These are phyloP conservation scores for Podospora conica DNA, from an alignment of 495 filamentous ascomycete species.

Conservation along the genomic window DNA sequence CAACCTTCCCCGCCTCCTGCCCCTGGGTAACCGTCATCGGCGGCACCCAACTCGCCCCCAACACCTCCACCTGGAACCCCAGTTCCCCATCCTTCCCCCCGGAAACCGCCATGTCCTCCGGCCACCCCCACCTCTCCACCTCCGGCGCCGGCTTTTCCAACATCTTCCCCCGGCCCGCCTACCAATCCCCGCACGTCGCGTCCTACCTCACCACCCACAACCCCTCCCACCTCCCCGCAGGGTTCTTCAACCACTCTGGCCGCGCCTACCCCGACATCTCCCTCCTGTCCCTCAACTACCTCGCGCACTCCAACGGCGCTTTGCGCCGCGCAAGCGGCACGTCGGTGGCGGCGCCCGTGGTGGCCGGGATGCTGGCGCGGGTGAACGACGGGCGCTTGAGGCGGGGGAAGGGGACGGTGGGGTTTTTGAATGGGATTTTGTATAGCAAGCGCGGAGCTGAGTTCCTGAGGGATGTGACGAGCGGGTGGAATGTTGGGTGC, in stretches of 20 bases:
- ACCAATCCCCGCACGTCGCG: slow-evolving; percentile 49
- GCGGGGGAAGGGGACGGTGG: slow-evolving; percentile 40
- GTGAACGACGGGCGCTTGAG: slow-evolving; percentile 57
- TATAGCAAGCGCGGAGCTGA: slow-evolving; percentile 53
- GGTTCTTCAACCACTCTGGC: slow-evolving; percentile 34
- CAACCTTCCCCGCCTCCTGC: slow-evolving; percentile 25
- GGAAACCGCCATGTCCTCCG: not conserved
- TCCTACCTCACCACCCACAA: slow-evolving; percentile 53
- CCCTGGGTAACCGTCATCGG: slow-evolving; percentile 37
- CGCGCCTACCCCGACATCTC: slow-evolving; percentile 61
- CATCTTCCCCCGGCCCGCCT: slow-evolving; percentile 53
- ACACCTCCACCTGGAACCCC: slow-evolving; percentile 1
- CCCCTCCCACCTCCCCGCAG: not conserved
- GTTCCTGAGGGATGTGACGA: slow-evolving; percentile 55
- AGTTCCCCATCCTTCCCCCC: not conserved
- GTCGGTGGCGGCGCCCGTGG: slow-evolving; percentile 52
- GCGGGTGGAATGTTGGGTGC: slow-evolving; percentile 56
- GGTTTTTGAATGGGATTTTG: slow-evolving; percentile 50
- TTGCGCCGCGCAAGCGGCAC: slow-evolving; percentile 47
- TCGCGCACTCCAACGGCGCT: slow-evolving; percentile 39
- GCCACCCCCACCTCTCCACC: slow-evolving; percentile 26
- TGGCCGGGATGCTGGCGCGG: slow-evolving; percentile 50
- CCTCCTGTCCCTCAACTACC: slow-evolving; percentile 55
- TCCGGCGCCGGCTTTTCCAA: slow-evolving; percentile 67
- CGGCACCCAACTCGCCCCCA: slow-evolving; percentile 25